These are phyloP conservation scores for Aspergillus haitiensis DNA, from an alignment of 495 filamentous ascomycete genomes.

Conservation along the genomic window DNA sequence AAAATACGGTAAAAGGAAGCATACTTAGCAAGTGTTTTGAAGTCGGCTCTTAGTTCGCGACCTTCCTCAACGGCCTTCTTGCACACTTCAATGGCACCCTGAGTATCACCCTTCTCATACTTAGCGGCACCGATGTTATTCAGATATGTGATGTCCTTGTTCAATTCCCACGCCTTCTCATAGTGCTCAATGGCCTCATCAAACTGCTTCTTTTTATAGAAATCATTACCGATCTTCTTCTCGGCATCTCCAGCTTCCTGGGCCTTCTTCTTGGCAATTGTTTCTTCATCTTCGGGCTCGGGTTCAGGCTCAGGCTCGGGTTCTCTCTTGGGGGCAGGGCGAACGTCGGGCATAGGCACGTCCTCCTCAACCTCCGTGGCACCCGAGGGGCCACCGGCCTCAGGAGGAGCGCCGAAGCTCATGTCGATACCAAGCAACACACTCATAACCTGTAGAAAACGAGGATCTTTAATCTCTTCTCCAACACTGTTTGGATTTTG, in stretches of 20 bases:
- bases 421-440: slow-evolving; percentile 94
- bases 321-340: slow-evolving; percentile 56
- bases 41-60: slow-evolving; percentile 81
- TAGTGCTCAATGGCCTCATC: slow-evolving; percentile 96
- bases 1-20: background rate
- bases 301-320: slow-evolving; percentile 62
- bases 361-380: slow-evolving; percentile 66
- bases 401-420: slow-evolving; percentile 67
- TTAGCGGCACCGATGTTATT: slow-evolving; percentile 94
- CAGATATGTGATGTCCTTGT: slow-evolving; percentile 96
- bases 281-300: slow-evolving; percentile 75
- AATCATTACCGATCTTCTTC: slow-evolving; percentile 90
- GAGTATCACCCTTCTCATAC: slow-evolving; percentile 92
- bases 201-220: slow-evolving; percentile 97
- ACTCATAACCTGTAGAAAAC: slow-evolving; percentile 91
- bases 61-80: slow-evolving; percentile 88
- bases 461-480: slow-evolving; percentile 79
- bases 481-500: slow-evolving; percentile 79
- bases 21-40: slow-evolving; percentile 94
- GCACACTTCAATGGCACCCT: slow-evolving; percentile 82
- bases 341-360: slow-evolving; percentile 72
- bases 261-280: slow-evolving; percentile 76
- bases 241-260: slow-evolving; percentile 92
- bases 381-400: slow-evolving; percentile 43
- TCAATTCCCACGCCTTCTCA: slow-evolving; percentile 86